Evolutionary conservation across 2,329 filamentous ascomycete species (phyloP).

Genomic region (Teratosphaeria nubilosa): DNA sequence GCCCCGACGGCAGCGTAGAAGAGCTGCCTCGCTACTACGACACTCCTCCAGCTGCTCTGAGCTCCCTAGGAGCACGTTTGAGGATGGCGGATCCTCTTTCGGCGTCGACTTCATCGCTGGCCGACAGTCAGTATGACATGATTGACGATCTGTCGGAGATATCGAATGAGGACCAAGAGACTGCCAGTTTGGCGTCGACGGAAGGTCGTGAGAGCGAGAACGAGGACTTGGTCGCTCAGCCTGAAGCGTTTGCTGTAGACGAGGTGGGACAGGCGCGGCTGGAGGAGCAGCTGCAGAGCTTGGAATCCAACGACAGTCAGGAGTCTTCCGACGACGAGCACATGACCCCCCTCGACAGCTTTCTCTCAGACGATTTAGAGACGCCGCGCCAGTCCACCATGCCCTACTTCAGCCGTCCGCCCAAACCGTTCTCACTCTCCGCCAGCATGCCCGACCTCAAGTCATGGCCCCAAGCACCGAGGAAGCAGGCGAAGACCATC

Average conservation of each 20-base stretch:
- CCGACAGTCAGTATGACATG: slow-evolving; percentile 23
- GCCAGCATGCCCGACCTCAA: background rate
- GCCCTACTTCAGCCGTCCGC: background rate
- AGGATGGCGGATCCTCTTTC: slow-evolving; percentile 13
- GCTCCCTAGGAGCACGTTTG: slow-evolving; percentile 13
- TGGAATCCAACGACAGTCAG: background rate
- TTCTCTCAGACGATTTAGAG: slow-evolving; percentile 21
- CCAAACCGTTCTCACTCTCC: background rate
- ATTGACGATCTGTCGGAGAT: slow-evolving; percentile 22
- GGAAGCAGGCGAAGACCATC: background rate
- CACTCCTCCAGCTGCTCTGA: slow-evolving; percentile 23
- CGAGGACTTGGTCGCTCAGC: slow-evolving; percentile 6
- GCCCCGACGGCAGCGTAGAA: slow-evolving; percentile 20
- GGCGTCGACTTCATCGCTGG: slow-evolving; percentile 11
- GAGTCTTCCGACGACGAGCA: slow-evolving; percentile 6
- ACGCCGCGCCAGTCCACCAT: slow-evolving; percentile 23
- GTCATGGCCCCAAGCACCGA: background rate
- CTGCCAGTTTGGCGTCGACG: slow-evolving; percentile 20
- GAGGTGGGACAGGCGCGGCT: background rate
- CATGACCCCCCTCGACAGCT: slow-evolving; percentile 13
- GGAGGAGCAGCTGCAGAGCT: background rate
- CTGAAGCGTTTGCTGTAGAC: slow-evolving; percentile 6
- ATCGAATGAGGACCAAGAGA: slow-evolving; percentile 22
- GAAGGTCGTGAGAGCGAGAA: slow-evolving; percentile 9
- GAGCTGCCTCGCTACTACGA: slow-evolving; percentile 12